These are phyloP conservation scores for Rhizopus sp. DNA, from an alignment of 371 early-diverging fungal species.

Conservation along the genomic window DNA sequence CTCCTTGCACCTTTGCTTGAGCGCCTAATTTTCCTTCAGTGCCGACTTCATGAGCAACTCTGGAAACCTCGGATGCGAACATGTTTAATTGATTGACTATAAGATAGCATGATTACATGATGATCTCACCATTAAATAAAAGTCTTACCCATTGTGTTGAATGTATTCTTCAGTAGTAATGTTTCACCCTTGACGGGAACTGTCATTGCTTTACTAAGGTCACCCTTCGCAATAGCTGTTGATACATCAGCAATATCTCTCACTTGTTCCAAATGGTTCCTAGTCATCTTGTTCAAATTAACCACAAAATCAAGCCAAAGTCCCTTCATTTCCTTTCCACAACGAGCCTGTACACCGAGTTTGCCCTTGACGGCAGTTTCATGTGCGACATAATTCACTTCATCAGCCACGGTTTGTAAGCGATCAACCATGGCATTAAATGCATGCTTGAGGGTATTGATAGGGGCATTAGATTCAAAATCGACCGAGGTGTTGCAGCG, in stretches of 20 bases:
- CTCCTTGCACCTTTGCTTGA: conserved; percentile 43
- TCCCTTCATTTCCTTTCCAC: conserved; percentile 49
- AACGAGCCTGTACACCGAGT: conserved; percentile 56
- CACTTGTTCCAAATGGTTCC: conserved; percentile 63
- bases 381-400: conserved; percentile 56
- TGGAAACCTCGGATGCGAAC: conserved; percentile 50
- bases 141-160: conserved; percentile 68
- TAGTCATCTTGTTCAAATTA: conserved; percentile 64
- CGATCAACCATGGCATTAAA: conserved; percentile 65
- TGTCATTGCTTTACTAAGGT: conserved; percentile 60
- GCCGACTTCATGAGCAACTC: conserved; percentile 49
- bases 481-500: neutral
- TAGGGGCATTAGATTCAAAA: conserved; percentile 15
- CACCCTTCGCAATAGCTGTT: conserved; percentile 66
- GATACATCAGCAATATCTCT: conserved; percentile 63
- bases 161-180: conserved; percentile 59
- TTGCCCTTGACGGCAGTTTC: conserved; percentile 66
- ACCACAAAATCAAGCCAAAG: conserved; percentile 71
- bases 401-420: conserved; percentile 51
- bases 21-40: conserved; percentile 46
- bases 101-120: neutral
- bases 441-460: conserved; percentile 41
- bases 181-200: conserved; percentile 59
- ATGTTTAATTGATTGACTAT: conserved; percentile 44
- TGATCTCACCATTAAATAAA: neutral